Base-by-base conservation (phyloP, 1,139 yeast genomes). In the Debaryomyces robertsiae region DNA sequence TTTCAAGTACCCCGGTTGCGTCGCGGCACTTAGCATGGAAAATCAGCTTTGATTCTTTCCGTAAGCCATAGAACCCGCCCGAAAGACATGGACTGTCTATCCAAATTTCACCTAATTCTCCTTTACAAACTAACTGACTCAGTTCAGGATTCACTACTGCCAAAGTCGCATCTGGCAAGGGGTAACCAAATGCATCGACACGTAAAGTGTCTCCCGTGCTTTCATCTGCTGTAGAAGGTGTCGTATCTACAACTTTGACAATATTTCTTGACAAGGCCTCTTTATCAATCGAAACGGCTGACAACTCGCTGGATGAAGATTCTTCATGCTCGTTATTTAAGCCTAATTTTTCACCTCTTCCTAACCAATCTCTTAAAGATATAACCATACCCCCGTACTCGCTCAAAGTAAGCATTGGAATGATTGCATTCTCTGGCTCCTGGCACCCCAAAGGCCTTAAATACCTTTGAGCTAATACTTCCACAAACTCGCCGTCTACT, bases 341-440 rank as follows among this genome's bases (percentile, higher is more conserved):
- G 6, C 85, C 85, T 42, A 83, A 53, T 39, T 75, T 75, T 19
- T 84, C 89, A 46, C 76, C 79, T 2, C 79, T 77, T 6, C 86
- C 90, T 9, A 90, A 67, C 93, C 96, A 91, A 59, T 93, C 99
- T 49, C 95, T 74, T 75, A 90, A 77, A 0, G 97, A 82, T 14
- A 93, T 82, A 4, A 91, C 93, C 82, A 93, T 88, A 2, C 99
- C 99, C 25, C 98, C 98, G 56, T 90, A 95, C 55, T 93, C 98
- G 49, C 89, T 81, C 40, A 93, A 67, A 0, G 97, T 87, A 34
- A 94, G 69, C 75, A 94, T 79, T 0, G 99, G 99, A 1, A 96
- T 84, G 19, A 91, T 83, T 2, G 91, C 88, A 44, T 82, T 81
- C 31, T 85, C 77, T 0, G 95, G 85, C 40, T 79, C 79, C 41